Percentiles rank a stretch among this genome's conserved stretches.
Evolutionary conservation across 2,329 filamentous ascomycete species (phyloP).

Genomic region (Diplodia sapinea): DNA sequence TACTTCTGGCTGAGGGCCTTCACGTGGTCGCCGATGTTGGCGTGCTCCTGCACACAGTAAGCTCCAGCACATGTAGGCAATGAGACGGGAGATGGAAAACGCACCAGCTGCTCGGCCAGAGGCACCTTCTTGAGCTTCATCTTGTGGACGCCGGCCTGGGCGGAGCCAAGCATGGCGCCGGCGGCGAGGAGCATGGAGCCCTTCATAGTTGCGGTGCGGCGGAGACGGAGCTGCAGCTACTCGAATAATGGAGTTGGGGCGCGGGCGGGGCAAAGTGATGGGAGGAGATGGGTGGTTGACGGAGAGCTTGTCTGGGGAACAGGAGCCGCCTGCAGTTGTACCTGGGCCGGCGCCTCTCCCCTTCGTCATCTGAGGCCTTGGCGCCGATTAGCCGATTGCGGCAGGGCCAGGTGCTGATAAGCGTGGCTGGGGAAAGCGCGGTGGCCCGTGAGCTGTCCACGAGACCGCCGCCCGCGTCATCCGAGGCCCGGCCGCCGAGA

Average conservation of each 20-base stretch:
- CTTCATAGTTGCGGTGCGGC: constrained; percentile 69
- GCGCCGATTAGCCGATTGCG: constrained; percentile 21
- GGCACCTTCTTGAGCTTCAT: constrained; percentile 98
- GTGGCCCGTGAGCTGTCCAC: constrained; percentile 24
- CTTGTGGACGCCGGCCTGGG: constrained; percentile 87
- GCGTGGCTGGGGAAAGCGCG: constrained; percentile 27
- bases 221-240: background rate
- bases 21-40: constrained; percentile 81
- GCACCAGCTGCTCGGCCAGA: constrained; percentile 87
- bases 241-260: background rate
- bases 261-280: background rate
- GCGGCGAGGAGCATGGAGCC: constrained; percentile 77
- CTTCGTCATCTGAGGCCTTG: constrained; percentile 30
- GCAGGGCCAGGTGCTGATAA: constrained; percentile 5
- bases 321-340: constrained; percentile 28
- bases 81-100: constrained; percentile 45
- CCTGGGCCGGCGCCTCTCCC: constrained; percentile 14
- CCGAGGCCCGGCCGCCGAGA: background rate
- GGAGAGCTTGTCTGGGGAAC: constrained; percentile 15
- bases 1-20: constrained; percentile 93
- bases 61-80: constrained; percentile 29
- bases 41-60: constrained; percentile 64
- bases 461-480: constrained; percentile 25
- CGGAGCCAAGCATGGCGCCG: constrained; percentile 79
- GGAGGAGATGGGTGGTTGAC: constrained; percentile 1